Evolutionary conservation across 305 asterid species (phyloP).

Genomic region (Petunia hybrid): DNA sequence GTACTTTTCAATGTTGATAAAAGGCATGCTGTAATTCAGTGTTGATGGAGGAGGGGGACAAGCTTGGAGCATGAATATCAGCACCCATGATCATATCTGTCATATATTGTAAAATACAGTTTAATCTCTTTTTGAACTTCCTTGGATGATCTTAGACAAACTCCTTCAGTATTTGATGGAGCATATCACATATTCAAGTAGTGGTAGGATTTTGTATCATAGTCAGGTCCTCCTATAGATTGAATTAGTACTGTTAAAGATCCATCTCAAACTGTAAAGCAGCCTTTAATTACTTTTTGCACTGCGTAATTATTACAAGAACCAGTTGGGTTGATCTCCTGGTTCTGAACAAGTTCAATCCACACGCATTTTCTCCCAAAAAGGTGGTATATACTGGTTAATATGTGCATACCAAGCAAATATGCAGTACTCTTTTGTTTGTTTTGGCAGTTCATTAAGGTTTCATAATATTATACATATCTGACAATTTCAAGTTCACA

Average conservation of each 20-base stretch:
- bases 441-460: neutral
- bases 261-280: neutral
- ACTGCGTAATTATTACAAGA: neutral
- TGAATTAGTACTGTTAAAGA: neutral
- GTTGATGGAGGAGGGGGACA: neutral
- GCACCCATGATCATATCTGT: neutral
- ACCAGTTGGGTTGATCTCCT: neutral
- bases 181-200: slow-evolving; percentile 1
- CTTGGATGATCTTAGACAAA: too few species aligned
- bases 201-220: neutral
- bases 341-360: neutral
- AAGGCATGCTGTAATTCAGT: neutral
- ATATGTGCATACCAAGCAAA: neutral
- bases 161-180: neutral
- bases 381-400: neutral
- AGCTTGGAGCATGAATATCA: neutral
- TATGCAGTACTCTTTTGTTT: slow-evolving; percentile 19
- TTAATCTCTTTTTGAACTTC: neutral
- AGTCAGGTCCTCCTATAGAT: neutral
- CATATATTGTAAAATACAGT: neutral
- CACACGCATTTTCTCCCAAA: too few species aligned
- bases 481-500: slow-evolving; percentile 40
- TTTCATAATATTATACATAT: neutral
- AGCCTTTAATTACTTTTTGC: neutral
- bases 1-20: neutral